A percentile compares a stretch with the other conserved stretches of the same genome.
Conservation (phyloP, 2,329 filamentous ascomycete genomes). For the Ophiocordyceps sinensis region DNA sequence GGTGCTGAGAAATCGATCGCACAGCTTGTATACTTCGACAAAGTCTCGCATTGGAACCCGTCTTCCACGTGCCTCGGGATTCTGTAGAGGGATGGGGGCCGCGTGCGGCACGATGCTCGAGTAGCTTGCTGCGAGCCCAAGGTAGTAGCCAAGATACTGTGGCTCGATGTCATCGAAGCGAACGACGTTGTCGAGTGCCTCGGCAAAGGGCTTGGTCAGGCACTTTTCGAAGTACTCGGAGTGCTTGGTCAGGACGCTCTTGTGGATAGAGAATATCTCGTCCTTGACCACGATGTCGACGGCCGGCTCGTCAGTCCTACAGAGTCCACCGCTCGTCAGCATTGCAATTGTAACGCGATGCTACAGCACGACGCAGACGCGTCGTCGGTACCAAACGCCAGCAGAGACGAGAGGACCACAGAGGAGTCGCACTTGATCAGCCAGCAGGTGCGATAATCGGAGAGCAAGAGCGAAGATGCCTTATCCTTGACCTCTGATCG, state of each 20-base stretch:
- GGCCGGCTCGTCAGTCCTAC: conserved; percentile 14
- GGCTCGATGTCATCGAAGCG: conserved; percentile 18
- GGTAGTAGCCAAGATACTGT: conserved; percentile 17
- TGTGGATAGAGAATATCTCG: conserved; percentile 16
- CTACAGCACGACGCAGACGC: too few species aligned
- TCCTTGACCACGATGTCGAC: conserved; percentile 14
- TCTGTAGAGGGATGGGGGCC: conserved; percentile 4
- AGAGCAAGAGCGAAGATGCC: conserved; percentile 11
- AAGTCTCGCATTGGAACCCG: conserved; percentile 14
- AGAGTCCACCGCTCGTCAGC: background rate
- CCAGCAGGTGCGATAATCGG: conserved; percentile 19
- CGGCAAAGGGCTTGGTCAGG: conserved; percentile 12
- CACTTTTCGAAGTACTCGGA: conserved; percentile 20
- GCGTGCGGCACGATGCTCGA: conserved; percentile 17
- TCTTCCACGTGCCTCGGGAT: background rate
- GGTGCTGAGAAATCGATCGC: conserved; percentile 18
- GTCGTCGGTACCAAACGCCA: background rate
- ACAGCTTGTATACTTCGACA: conserved; percentile 21
- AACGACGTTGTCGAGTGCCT: conserved; percentile 13
- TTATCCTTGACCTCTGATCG: conserved; percentile 7
- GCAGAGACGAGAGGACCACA: background rate
- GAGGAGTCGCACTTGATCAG: conserved; percentile 14
- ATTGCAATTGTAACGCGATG: background rate
- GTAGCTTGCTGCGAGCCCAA: conserved; percentile 19
- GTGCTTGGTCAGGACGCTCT: conserved; percentile 13